phyloP scores from a whole-genome alignment of 805 yeast genomes.

The Spathaspora hagerdaliae region DNA sequence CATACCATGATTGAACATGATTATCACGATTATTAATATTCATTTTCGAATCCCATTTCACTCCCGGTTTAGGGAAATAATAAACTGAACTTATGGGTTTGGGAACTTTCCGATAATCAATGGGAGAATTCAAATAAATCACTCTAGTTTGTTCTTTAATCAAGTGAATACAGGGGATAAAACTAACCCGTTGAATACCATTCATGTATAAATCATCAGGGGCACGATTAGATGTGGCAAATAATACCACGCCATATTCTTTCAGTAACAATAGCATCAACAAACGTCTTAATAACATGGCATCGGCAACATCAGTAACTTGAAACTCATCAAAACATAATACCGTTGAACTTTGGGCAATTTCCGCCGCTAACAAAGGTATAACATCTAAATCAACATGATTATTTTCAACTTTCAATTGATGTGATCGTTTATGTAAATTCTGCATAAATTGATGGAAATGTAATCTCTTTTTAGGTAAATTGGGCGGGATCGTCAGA shows the following conservation, averaged over 20 bases:
- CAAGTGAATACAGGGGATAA: slow-evolving; percentile 85
- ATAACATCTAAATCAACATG: slow-evolving; percentile 73
- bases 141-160: slow-evolving; percentile 74
- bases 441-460: slow-evolving; percentile 97
- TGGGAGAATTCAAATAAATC: slow-evolving; percentile 79
- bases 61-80: slow-evolving; percentile 65
- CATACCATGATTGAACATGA: slow-evolving; percentile 77
- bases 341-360: slow-evolving; percentile 71
- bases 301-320: slow-evolving; percentile 98
- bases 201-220: slow-evolving; percentile 92
- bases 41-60: slow-evolving; percentile 47
- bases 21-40: slow-evolving; percentile 48
- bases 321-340: slow-evolving; percentile 96
- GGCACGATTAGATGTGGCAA: slow-evolving; percentile 92
- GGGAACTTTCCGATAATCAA: slow-evolving; percentile 88
- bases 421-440: slow-evolving; percentile 83
- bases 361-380: slow-evolving; percentile 78
- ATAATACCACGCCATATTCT: slow-evolving; percentile 78
- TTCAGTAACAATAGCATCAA: slow-evolving; percentile 62
- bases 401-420: slow-evolving; percentile 57
- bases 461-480: slow-evolving; percentile 79
- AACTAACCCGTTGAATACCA: slow-evolving; percentile 89
- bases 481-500: slow-evolving; percentile 70
- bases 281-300: slow-evolving; percentile 85
- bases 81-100: slow-evolving; percentile 80